A percentile compares a stretch with the other conserved stretches of the same genome.
Evolutionary conservation across 176 grass and related monocot genomes (phyloP).

Genomic region (Triticum monococcum): DNA sequence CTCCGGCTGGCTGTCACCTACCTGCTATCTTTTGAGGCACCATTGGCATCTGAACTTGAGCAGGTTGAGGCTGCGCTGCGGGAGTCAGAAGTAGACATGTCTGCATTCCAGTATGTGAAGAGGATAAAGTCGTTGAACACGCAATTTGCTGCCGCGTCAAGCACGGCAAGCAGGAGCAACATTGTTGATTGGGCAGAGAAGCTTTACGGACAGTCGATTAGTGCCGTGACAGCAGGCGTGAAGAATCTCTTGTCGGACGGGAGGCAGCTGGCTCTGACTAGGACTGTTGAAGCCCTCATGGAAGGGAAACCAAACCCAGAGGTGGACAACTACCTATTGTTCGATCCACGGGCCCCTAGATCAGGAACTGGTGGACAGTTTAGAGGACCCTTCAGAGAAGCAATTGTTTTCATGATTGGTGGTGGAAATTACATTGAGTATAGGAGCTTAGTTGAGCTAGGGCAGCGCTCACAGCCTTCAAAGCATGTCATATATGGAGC

Average conservation of each 20-base stretch:
- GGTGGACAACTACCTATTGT: slow-evolving; percentile 82
- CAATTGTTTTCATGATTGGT: slow-evolving; percentile 98
- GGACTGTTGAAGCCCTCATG: slow-evolving; percentile 91
- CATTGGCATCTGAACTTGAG: slow-evolving; percentile 65
- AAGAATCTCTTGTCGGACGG: slow-evolving; percentile 95
- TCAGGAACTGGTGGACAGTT: slow-evolving; percentile 76
- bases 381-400: slow-evolving; percentile 96
- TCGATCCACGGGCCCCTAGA: slow-evolving; percentile 78
- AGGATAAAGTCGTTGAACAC: slow-evolving; percentile 85
- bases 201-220: slow-evolving; percentile 88
- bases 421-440: slow-evolving; percentile 98
- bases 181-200: slow-evolving; percentile 99
- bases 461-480: slow-evolving; percentile 63
- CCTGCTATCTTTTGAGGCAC: slow-evolving; percentile 79
- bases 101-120: slow-evolving; percentile 91
- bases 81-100: slow-evolving; percentile 80
- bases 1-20: slow-evolving; percentile 81
- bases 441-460: slow-evolving; percentile 89
- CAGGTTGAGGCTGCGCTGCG: slow-evolving; percentile 67
- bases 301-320: slow-evolving; percentile 89
- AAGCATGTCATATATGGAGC: slow-evolving; percentile 96
- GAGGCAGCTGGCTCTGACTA: slow-evolving; percentile 80
- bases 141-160: slow-evolving; percentile 68
- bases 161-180: slow-evolving; percentile 75
- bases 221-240: slow-evolving; percentile 80